phyloP scores from a whole-genome alignment of 1,284 basidiomycete genomes.

The Phellinidium pouzarii region DNA sequence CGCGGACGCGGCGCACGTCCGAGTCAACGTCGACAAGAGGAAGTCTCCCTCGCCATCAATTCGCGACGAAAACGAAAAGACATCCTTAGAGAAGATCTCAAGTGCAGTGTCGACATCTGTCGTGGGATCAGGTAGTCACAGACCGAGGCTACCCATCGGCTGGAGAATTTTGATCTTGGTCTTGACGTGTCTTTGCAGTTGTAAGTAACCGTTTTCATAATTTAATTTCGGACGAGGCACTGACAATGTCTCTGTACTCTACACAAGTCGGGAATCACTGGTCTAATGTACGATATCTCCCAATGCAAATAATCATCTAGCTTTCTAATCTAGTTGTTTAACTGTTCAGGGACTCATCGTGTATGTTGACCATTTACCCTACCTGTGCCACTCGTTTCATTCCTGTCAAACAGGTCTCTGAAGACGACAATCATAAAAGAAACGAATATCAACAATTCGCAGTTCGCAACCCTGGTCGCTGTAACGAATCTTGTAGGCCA shows the following conservation, averaged over 20 bases:
- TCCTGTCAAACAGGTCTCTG: too few species aligned
- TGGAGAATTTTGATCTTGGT: constrained; percentile 27
- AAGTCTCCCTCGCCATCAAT: neutral
- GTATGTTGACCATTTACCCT: constrained; percentile 25
- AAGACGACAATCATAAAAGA: constrained; percentile 41
- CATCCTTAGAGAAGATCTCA: constrained; percentile 12
- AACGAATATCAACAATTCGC: constrained; percentile 39
- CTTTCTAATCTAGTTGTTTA: neutral
- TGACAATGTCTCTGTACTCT: neutral
- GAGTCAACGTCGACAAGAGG: neutral
- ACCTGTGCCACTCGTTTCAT: too few species aligned
- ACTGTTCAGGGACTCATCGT: constrained; percentile 35
- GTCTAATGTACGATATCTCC: constrained; percentile 40
- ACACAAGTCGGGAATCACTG: constrained; percentile 39
- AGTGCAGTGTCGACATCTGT: constrained; percentile 1
- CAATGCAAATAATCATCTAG: too few species aligned
- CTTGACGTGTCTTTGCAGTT: constrained; percentile 30
- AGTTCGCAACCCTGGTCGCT: constrained; percentile 39
- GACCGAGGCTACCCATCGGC: constrained; percentile 23
- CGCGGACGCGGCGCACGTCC: constrained; percentile 37
- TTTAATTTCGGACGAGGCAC: too few species aligned
- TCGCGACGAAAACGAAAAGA: constrained; percentile 15
- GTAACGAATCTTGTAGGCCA: constrained; percentile 38
- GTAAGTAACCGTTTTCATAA: too few species aligned
- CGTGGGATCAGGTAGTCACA: constrained; percentile 4